phyloP scores from a whole-genome alignment of 495 filamentous ascomycete species.

The Neurospora hispaniola region DNA sequence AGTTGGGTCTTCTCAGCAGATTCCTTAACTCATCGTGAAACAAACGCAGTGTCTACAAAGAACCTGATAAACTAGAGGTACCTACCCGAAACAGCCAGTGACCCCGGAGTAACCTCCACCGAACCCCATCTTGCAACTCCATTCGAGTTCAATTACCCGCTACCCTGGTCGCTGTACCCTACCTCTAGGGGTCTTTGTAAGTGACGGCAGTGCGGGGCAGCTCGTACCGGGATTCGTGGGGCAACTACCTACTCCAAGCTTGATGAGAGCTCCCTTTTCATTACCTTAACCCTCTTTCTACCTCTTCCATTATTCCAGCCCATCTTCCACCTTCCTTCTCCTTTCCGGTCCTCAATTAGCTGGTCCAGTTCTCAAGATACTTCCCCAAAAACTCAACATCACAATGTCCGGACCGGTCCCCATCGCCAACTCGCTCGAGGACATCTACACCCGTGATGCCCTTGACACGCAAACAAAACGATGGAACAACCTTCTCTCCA shows the following conservation, averaged over 20 bases:
- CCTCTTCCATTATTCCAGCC: background rate
- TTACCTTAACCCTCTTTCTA: background rate
- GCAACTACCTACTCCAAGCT: background rate
- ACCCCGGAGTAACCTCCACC: background rate
- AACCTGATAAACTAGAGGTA: background rate
- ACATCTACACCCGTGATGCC: conserved; percentile 60
- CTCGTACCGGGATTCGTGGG: background rate
- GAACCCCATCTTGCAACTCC: background rate
- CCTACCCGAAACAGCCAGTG: background rate
- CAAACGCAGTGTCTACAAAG: background rate
- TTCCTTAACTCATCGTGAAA: background rate
- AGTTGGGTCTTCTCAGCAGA: background rate
- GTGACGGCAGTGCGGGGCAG: background rate
- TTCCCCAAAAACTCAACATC: background rate
- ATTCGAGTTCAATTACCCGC: background rate
- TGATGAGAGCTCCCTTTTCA: background rate
- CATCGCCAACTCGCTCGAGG: conserved; percentile 44
- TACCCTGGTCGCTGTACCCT: background rate
- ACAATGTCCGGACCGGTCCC: conserved; percentile 50
- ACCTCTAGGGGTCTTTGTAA: background rate
- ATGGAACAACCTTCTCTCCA: conserved; percentile 60
- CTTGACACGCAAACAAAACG: conserved; percentile 46
- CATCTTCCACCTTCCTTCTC: background rate
- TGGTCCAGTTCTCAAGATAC: background rate
- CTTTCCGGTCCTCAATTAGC: background rate